Conservation (phyloP, 768 basidiomycete species). For the Boletus sensibilis region DNA sequence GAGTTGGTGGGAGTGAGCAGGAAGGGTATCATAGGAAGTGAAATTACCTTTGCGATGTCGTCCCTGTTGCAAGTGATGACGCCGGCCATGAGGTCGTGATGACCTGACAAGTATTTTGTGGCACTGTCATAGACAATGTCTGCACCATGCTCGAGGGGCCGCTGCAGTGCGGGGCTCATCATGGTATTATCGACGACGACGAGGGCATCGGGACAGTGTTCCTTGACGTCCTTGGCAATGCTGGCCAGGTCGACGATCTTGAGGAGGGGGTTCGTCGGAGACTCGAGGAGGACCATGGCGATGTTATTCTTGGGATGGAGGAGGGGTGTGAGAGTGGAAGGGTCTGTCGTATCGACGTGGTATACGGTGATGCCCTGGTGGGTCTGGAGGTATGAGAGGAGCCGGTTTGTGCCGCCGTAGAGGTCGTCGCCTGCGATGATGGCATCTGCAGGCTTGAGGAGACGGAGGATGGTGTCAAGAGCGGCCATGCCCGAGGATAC, state of each 20-base stretch:
- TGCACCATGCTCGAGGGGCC: constrained; percentile 93
- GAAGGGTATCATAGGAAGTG: background rate
- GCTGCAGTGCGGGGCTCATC: constrained; percentile 98
- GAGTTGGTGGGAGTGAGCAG: constrained; percentile 4
- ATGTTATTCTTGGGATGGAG: constrained; percentile 68
- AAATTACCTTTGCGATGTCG: constrained; percentile 75
- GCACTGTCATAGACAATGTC: constrained; percentile 98
- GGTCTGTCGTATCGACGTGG: constrained; percentile 90
- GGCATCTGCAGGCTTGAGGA: constrained; percentile 94
- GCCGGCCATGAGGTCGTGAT: constrained; percentile 99
- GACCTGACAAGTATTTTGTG: constrained; percentile 96
- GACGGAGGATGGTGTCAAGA: constrained; percentile 88
- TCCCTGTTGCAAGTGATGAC: constrained; percentile 90
- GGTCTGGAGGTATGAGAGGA: constrained; percentile 82
- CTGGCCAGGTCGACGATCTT: constrained; percentile 89
- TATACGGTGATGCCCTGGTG: constrained; percentile 88
- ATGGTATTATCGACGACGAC: constrained; percentile 97
- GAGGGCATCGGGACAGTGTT: constrained; percentile 74
- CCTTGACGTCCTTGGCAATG: constrained; percentile 83
- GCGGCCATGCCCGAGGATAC: constrained; percentile 99
- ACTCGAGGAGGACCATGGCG: constrained; percentile 94
- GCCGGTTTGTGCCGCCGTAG: constrained; percentile 96
- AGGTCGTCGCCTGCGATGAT: constrained; percentile 96
- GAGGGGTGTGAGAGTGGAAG: constrained; percentile 57
- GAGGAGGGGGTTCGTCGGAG: constrained; percentile 94